Conservation (phyloP, 164 flowering plant genomes). For the Litsea cubeba region DNA sequence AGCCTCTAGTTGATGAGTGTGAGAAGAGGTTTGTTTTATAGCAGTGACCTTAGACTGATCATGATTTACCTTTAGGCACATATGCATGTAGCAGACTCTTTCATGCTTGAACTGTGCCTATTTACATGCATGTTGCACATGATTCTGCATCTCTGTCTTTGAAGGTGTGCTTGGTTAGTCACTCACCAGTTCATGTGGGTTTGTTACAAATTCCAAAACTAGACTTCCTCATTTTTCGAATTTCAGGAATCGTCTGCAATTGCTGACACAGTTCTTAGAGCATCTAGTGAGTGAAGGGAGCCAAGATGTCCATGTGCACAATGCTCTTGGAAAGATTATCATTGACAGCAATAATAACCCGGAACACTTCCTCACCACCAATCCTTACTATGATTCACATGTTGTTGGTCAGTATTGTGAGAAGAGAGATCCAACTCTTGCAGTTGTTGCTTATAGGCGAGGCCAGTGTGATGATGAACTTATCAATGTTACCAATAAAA, state of each 20-base stretch:
- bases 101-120: not conserved
- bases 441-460: conserved; percentile 95
- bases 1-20: conserved; percentile 96
- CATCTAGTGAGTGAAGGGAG: conserved; percentile 99
- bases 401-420: conserved; percentile 99
- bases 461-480: conserved; percentile 99
- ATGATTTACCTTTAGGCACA: not conserved
- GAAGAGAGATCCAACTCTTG: conserved; percentile 97
- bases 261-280: conserved; percentile 96
- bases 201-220: conserved; percentile 10
- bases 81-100: not conserved
- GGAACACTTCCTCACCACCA: conserved; percentile 98
- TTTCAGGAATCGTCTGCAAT: conserved; percentile 84
- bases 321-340: conserved; percentile 98
- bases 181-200: not conserved
- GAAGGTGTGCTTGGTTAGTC: not conserved
- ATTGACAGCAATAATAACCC: conserved; percentile 99
- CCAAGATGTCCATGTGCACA: conserved; percentile 99
- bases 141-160: conserved; percentile 9
- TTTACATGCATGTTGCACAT: not conserved
- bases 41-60: not conserved
- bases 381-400: conserved; percentile 98
- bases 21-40: conserved; percentile 71
- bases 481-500: conserved; percentile 90
- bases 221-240: not conserved